Evolutionary conservation across 805 yeast genomes (phyloP), one percentile per base, ranked within the genome.

Genomic region (Cyberlindnera saturnus): DNA sequence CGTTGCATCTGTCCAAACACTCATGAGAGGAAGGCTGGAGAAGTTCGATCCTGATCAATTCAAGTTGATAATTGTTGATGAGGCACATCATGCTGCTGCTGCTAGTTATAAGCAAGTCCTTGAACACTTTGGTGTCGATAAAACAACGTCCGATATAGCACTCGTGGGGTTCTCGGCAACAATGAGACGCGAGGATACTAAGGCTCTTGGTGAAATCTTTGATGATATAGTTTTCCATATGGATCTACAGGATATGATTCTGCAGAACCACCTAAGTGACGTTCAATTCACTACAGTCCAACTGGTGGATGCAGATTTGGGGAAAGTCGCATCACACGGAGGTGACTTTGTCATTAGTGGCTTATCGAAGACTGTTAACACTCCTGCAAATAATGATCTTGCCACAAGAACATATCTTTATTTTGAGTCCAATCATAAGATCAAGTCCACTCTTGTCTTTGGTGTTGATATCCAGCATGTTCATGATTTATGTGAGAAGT

Each of bases 151-250:
- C 44, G 63, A 64, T 0, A 69, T 82, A 2, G 74, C 79, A 1
- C 76, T 87, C 0, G 67, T 87, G 14, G 97, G 98, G 3, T 87
- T 91, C 51, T 82, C 95, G 13, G 98, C 97, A 0, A 90, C 98
- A 0, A 62, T 90, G 57, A 79, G 78, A 52, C 64, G 98, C 44
- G 75, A 77, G n/a, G 98, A 90, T 60, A 78, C 76, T 5, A 65
- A 70, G 42, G 71, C 81, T 0, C 62, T 91, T 36, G 73, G 75
- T 11, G 54, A 63, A 16, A 77, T 77, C 0, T 79, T 88, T 61
- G 91, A 90, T 51, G 73, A 84, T 44, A 75, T 90, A 23, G 90
- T 82, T 0, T 89, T 71, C 53, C 86, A 86, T 53, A 70, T 82
- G 51, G 78, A 71, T 7, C 68, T 88, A 18, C 56, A 74, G 15